Base-by-base conservation (phyloP, 1,139 yeast species). In the Protomyces lactucae-debilis region DNA sequence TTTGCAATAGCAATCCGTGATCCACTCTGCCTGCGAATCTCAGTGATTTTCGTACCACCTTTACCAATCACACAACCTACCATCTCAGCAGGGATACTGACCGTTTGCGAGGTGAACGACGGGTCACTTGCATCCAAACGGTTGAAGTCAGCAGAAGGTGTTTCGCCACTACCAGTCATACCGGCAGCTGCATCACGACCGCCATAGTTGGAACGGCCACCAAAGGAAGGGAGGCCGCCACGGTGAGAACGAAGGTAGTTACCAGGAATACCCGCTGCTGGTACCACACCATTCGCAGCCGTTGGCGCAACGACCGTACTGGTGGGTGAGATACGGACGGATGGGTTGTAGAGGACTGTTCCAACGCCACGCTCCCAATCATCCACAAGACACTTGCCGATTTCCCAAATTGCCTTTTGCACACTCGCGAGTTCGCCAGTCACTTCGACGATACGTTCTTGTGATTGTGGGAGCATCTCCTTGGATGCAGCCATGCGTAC, bases 31-130 rank as follows among this genome's bases (percentile, higher is more conserved):
- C 87, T 84, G 70, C 97, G 82, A 64, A 91, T 88, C 65, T 92
- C 96, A 74, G 88, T 95, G 71, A 91, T 89, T 76, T 95, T 83
- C 55, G 88, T 79, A 55, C 97, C 97, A 70, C 86, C 86, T 71
- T 87, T 87, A 70, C 97, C 97, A 72, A 91, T 89, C 66, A 91
- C 80, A 60, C 96, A 95, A 57, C 97, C 97, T 60, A 91, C 96
- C 78, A 86, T 85, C 67, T 86, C 91, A 70, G 88, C 86, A 51
- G 96, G 90, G 73, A 90, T 87, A 23, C 83, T 77, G 43, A 86
- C 78, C 40, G 76, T 76, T 61, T 78, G 81, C 9, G 78, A 73
- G 23, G 40, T 36, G 54, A 52, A 45, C 39, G 54, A 52, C 1
- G 57, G 57, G 32, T 45, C 39, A 23, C 32, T 25, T 12, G 57